Base-by-base conservation (phyloP, 495 filamentous ascomycete species). In the Neurospora hispaniola region DNA sequence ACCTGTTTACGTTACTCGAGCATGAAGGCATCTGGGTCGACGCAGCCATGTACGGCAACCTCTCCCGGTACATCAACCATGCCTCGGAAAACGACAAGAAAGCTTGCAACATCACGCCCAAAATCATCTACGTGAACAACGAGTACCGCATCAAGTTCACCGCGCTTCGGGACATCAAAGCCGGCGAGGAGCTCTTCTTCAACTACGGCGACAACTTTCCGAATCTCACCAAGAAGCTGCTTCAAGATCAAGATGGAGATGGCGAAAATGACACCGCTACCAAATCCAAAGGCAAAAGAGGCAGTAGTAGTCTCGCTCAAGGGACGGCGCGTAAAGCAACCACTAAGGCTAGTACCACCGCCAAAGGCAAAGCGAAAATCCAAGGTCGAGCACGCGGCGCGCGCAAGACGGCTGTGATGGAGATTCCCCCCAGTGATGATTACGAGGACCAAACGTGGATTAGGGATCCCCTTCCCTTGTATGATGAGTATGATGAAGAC, bases 161-260 rank as follows among this genome's bases (percentile, higher is more conserved):
- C 69, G 89, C 91, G 0, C 79, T 84, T 23, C 78, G 86, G 8
- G 84, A 89, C 20, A 87, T 93, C 62, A 83, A 84, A 44, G 81
- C 83, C 1, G 90, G 91, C 18, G 87, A 91, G 43, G 91, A 94
- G 77, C 79, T 94, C 6, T 90, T 91, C 75, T 93, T 93, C 76
- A 85, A 91, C 79, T 92, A 92, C 75, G 86, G 85, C 48, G 87
- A 86, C 74, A 84, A 83, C 38, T 84, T 85, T 75, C 85, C 83
- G 39, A 86, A 86, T 73, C 73, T 86, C 68, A 84, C 83, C 39
- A 84, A 86, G 75, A 84, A 85, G 70, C 78, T 86, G 1, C 79
- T 85, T 35, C 54, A 66, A 38, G 85, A 85, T 73, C 80, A 79
- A 40, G 82, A 84, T 14, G 23, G 48, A 14, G 48, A 46, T 18